These are phyloP conservation scores for Phylloporus sp. DNA, from an alignment of 1,284 basidiomycete species.

Conservation along the genomic window DNA sequence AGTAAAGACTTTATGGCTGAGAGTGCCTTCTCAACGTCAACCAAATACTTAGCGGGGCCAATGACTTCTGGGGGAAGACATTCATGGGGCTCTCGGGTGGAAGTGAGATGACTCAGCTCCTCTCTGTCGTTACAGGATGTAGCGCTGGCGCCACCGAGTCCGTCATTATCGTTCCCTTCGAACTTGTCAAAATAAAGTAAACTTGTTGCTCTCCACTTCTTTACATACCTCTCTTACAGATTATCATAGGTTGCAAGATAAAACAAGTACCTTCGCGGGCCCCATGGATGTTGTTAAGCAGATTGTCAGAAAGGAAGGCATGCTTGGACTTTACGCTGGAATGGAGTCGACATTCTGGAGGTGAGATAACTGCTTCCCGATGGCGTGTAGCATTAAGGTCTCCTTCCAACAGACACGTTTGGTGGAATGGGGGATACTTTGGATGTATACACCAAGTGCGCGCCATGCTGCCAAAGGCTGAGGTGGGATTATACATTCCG, in stretches of 20 bases:
- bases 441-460: slow-evolving; percentile 89
- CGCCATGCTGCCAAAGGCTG: slow-evolving; percentile 79
- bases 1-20: slow-evolving; percentile 29
- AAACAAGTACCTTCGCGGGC: slow-evolving; percentile 85
- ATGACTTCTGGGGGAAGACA: slow-evolving; percentile 94
- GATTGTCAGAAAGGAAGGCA: slow-evolving; percentile 76
- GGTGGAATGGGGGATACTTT: slow-evolving; percentile 96
- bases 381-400: neutral
- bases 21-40: neutral
- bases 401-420: slow-evolving; percentile 62
- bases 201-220: slow-evolving; percentile 11
- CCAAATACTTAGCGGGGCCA: slow-evolving; percentile 61
- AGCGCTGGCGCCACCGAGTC: slow-evolving; percentile 96
- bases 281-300: slow-evolving; percentile 90
- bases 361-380: slow-evolving; percentile 39
- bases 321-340: slow-evolving; percentile 87
- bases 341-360: slow-evolving; percentile 98
- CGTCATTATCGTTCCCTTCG: slow-evolving; percentile 92
- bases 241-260: slow-evolving; percentile 80
- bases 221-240: slow-evolving; percentile 7
- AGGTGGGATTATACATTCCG: slow-evolving; percentile 49
- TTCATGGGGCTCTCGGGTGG: slow-evolving; percentile 67
- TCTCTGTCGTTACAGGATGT: slow-evolving; percentile 92
- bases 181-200: slow-evolving; percentile 94
- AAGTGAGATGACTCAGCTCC: slow-evolving; percentile 83